Percentiles rank a stretch among this genome's conserved stretches.
These are phyloP conservation scores for Lactarius vividus DNA, from an alignment of 768 basidiomycete species.

Conservation along the genomic window DNA sequence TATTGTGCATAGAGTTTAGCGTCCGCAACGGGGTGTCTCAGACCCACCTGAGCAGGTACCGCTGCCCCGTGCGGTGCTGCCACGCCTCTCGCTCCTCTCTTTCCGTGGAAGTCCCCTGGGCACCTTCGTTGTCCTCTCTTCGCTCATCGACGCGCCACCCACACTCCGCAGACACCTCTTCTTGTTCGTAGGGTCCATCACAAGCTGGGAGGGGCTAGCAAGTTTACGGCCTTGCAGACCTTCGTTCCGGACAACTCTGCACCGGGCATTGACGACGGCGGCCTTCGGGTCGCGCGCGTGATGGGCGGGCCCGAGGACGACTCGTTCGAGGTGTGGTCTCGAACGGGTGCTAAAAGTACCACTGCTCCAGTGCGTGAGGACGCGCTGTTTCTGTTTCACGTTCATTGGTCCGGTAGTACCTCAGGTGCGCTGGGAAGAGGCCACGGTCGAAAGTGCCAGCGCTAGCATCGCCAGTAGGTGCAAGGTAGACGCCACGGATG, in stretches of 20 bases:
- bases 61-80: neutral
- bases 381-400: constrained; percentile 8
- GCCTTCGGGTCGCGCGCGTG: constrained; percentile 1
- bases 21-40: too few relatives aligned
- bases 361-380: neutral
- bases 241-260: constrained; percentile 10
- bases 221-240: neutral
- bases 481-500: too few relatives aligned
- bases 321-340: neutral
- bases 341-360: neutral
- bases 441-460: neutral
- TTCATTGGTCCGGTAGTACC: constrained; percentile 12
- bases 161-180: constrained; percentile 18
- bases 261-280: neutral
- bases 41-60: neutral
- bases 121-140: constrained; percentile 1
- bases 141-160: constrained; percentile 5
- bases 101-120: constrained; percentile 5
- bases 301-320: neutral
- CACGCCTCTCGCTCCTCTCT: constrained; percentile 8
- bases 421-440: neutral
- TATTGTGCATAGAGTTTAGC: neutral
- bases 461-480: too few relatives aligned
- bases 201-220: neutral
- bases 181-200: neutral